Percentiles rank a stretch among this genome's conserved stretches.
These are phyloP conservation scores for Auricularia sp. DNA, from an alignment of 768 basidiomycete species.

Conservation along the genomic window DNA sequence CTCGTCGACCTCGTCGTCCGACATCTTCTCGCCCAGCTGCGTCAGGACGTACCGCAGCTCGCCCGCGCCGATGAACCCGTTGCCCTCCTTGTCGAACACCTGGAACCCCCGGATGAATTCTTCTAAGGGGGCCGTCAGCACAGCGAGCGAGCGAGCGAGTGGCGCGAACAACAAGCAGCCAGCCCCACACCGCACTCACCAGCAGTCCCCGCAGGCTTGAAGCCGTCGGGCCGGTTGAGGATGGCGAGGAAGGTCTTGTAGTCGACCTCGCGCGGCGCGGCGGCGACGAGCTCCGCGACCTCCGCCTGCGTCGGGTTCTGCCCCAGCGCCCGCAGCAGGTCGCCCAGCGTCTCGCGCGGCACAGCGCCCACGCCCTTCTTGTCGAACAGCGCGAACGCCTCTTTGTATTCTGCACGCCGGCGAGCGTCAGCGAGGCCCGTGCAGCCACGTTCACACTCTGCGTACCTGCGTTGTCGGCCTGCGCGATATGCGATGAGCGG, in stretches of 20 bases:
- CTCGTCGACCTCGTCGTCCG: conserved; percentile 96
- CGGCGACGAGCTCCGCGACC: conserved; percentile 67
- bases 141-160: conserved; percentile 2
- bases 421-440: background rate
- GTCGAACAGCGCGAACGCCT: conserved; percentile 96
- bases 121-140: conserved; percentile 42
- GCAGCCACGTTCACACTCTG: background rate
- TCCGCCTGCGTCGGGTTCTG: conserved; percentile 99
- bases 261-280: conserved; percentile 77
- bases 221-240: conserved; percentile 90
- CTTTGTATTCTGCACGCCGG: conserved; percentile 70
- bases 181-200: conserved; percentile 36
- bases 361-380: conserved; percentile 90
- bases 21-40: conserved; percentile 96
- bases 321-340: conserved; percentile 85
- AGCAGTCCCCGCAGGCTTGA: conserved; percentile 93
- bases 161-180: background rate
- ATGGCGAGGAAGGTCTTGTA: conserved; percentile 87
- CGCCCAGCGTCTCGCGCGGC: conserved; percentile 79
- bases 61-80: conserved; percentile 84
- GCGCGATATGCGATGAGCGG: background rate
- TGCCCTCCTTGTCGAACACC: conserved; percentile 94
- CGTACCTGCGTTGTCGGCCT: conserved; percentile 47
- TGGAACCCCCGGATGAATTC: conserved; percentile 99
- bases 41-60: conserved; percentile 91